Percentiles rank a stretch among this genome's conserved stretches.
These are phyloP conservation scores for Rhypophila decipiens DNA, from an alignment of 495 filamentous ascomycete species.

Conservation along the genomic window DNA sequence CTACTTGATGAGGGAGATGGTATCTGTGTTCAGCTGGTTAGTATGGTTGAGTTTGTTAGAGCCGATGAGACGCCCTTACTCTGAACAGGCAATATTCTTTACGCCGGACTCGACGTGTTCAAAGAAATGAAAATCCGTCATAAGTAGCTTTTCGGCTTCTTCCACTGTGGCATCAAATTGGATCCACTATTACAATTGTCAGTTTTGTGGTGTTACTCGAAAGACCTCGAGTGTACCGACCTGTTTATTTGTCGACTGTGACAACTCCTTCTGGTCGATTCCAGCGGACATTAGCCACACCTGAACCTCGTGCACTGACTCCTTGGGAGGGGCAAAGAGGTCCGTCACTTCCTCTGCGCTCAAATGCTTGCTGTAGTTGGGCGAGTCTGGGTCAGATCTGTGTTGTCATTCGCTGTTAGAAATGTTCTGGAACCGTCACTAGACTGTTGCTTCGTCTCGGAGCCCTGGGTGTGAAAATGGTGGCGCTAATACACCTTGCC, in stretches of 20 bases:
- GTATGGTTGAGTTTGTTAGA: too few species aligned
- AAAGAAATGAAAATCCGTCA: constrained; percentile 44
- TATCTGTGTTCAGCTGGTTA: constrained; percentile 24
- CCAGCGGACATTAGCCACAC: constrained; percentile 47
- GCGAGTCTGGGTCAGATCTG: constrained; percentile 62
- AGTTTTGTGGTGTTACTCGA: not conserved
- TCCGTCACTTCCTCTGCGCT: constrained; percentile 40
- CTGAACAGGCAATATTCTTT: constrained; percentile 24
- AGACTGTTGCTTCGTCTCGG: too few species aligned
- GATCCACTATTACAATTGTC: constrained; percentile 25
- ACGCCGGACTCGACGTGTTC: constrained; percentile 30
- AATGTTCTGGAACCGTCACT: too few species aligned
- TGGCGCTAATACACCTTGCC: too few species aligned
- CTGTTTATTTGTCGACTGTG: constrained; percentile 21
- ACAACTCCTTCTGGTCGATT: constrained; percentile 29
- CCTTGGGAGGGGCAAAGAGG: constrained; percentile 41
- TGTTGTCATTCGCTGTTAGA: too few species aligned
- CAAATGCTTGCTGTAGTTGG: constrained; percentile 50
- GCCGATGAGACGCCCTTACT: constrained; percentile 7
- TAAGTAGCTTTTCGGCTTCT: constrained; percentile 49
- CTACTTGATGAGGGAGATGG: constrained; percentile 47
- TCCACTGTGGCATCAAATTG: constrained; percentile 47
- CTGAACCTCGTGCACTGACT: constrained; percentile 35
- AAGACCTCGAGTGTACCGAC: not conserved
- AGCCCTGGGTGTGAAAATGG: too few species aligned